Conservation (phyloP, 2,329 filamentous ascomycete species). For the Diaporthe eres region DNA sequence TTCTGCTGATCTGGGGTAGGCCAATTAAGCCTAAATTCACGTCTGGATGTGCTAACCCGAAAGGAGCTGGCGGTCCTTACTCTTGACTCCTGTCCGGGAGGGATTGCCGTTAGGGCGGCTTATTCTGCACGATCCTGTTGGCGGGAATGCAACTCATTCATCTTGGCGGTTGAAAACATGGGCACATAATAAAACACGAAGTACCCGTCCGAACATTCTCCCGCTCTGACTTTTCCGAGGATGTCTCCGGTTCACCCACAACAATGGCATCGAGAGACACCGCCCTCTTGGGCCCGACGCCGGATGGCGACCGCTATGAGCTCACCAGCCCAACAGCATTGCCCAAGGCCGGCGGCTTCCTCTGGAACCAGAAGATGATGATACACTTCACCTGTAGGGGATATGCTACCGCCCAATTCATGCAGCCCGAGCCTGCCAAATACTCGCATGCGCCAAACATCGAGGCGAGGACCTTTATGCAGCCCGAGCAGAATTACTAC, state of each 20-base stretch:
- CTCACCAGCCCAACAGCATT: constrained; percentile 68
- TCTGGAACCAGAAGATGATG: constrained; percentile 75
- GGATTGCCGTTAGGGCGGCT: constrained; percentile 33
- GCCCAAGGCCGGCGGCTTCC: constrained; percentile 68
- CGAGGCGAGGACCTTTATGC: constrained; percentile 72
- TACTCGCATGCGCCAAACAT: constrained; percentile 72
- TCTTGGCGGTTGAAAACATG: constrained; percentile 19
- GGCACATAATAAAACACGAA: background rate
- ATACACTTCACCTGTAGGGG: constrained; percentile 71
- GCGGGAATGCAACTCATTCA: background rate
- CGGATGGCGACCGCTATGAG: constrained; percentile 68
- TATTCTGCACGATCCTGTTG: constrained; percentile 3
- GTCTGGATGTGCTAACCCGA: constrained; percentile 1
- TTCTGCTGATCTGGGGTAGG: background rate
- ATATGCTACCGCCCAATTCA: constrained; percentile 71
- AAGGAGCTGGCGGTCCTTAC: constrained; percentile 2
- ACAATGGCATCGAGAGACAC: constrained; percentile 24
- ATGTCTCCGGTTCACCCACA: background rate
- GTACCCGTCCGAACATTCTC: background rate
- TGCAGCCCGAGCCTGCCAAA: constrained; percentile 73
- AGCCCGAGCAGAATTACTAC: constrained; percentile 72
- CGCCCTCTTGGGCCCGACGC: constrained; percentile 51
- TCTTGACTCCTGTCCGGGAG: constrained; percentile 37
- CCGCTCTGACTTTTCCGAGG: background rate
- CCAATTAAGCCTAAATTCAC: constrained; percentile 40